Base-by-base conservation (phyloP, 306 rosid species). In the Corylus avellana region DNA sequence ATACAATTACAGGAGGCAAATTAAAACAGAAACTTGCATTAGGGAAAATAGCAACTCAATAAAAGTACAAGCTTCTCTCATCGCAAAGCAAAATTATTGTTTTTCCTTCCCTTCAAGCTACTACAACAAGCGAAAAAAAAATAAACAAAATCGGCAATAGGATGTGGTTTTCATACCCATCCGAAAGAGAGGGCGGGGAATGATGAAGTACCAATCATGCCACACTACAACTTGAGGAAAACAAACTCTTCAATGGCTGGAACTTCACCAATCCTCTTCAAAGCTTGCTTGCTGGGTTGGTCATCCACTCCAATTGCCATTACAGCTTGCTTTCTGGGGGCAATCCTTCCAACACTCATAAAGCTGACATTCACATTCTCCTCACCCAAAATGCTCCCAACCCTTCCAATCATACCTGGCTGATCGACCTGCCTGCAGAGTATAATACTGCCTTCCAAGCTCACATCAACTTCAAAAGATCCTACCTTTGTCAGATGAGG, bases 271-370 rank as follows among this genome's bases (percentile, higher is more conserved):
- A 95, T 95, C 92, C 74, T 92, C 87, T 90, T 91, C 90, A 96
- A 80, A 47, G 91, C 12, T 78, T 89, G 83, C 78, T 96, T 88
- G 75, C 87, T 77, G 48, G 99, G 99, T 79, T 70, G 90, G 0
- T 96, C 99, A 74, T 96, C 99, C 44, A 96, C 99, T 25, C 99
- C 99, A 42, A 96, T 96, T 37, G 99, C 99, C 99, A 96, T 96
- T 46, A 96, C 91, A 83, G 99, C 99, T 57, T 91, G 99, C 93
- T 91, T 96, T 50, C 98, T 85, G n/a, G 99, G 99, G 56, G 99
- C 98, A 55, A 86, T 91, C 84, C 99, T 93, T 81, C 98, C 99
- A 0, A 93, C 98, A 39, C 99, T 96, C 99, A 96, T 96, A 90
- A 96, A 96, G 78, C 99, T 93, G 25, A 96, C 99, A 51, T 96